Conservation (phyloP, 2,329 filamentous ascomycete species). For the Stromatinia cepivora region DNA sequence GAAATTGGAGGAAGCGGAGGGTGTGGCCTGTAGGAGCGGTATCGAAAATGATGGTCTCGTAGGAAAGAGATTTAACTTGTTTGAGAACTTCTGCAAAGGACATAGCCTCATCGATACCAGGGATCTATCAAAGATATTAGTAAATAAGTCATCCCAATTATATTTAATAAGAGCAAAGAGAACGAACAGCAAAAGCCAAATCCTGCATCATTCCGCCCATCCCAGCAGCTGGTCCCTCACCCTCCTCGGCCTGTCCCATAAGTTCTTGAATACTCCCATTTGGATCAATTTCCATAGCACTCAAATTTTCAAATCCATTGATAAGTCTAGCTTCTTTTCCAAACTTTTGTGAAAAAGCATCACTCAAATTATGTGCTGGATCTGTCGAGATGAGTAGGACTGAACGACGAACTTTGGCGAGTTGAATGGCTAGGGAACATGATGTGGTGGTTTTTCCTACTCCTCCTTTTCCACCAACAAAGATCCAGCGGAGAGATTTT, state of each 20-base stretch:
- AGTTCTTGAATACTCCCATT: slow-evolving; percentile 97
- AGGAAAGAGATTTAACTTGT: slow-evolving; percentile 97
- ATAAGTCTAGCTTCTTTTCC: slow-evolving; percentile 95
- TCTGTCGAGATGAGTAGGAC: slow-evolving; percentile 98
- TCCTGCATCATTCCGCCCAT: slow-evolving; percentile 99
- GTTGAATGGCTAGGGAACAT: slow-evolving; percentile 96
- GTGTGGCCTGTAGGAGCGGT: slow-evolving; percentile 98
- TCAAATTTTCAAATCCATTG: slow-evolving; percentile 89
- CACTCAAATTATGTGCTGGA: slow-evolving; percentile 94
- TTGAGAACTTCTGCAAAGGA: slow-evolving; percentile 99
- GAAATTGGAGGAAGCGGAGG: slow-evolving; percentile 97
- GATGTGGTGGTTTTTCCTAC: slow-evolving; percentile 99
- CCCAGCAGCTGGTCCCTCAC: slow-evolving; percentile 68
- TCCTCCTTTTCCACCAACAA: slow-evolving; percentile 96
- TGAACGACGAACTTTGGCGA: slow-evolving; percentile 90
- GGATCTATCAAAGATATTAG: slow-evolving; percentile 64
- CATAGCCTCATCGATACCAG: slow-evolving; percentile 99
- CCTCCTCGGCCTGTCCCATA: slow-evolving; percentile 72
- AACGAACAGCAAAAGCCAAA: slow-evolving; percentile 83
- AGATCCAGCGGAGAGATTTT: slow-evolving; percentile 95
- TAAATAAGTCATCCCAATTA: background rate
- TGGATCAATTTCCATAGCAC: slow-evolving; percentile 98
- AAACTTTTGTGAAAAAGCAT: slow-evolving; percentile 98
- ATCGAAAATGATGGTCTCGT: slow-evolving; percentile 99
- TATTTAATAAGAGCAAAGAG: slow-evolving; percentile 12